Evolutionary conservation across 768 basidiomycete genomes (phyloP).

Genomic region (Dioszegia aurantiaca): DNA sequence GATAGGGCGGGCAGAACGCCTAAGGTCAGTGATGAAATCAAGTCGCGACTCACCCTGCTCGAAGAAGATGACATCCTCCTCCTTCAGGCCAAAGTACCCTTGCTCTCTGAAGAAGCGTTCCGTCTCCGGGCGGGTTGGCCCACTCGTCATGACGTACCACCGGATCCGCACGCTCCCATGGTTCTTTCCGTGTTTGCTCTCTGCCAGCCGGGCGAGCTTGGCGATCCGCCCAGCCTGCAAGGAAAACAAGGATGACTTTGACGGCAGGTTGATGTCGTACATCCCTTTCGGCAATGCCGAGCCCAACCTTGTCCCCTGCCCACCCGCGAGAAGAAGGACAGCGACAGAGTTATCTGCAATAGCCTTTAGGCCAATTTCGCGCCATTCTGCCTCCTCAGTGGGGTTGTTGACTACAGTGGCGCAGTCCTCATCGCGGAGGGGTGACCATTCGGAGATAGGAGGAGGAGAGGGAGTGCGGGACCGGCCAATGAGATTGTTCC

Average conservation of each 20-base stretch:
- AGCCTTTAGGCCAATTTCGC: conserved; percentile 72
- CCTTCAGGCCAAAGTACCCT: conserved; percentile 74
- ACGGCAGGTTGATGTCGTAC: conserved; percentile 93
- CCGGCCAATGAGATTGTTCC: conserved; percentile 26
- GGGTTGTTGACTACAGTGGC: conserved; percentile 60
- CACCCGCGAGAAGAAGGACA: conserved; percentile 97
- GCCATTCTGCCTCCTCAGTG: conserved; percentile 64
- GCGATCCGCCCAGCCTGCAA: conserved; percentile 95
- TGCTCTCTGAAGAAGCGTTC: conserved; percentile 77
- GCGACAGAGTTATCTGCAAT: conserved; percentile 79
- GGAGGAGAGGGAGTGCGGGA: conserved; percentile 34
- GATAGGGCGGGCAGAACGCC: conserved; percentile 93
- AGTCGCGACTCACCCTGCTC: conserved; percentile 79
- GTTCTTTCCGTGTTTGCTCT: conserved; percentile 53
- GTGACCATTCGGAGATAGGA: conserved; percentile 62
- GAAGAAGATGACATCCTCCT: conserved; percentile 83
- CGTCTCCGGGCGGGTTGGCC: conserved; percentile 84
- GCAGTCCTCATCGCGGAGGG: conserved; percentile 73
- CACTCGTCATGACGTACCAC: conserved; percentile 99
- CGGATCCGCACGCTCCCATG: conserved; percentile 69
- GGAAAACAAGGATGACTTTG: conserved; percentile 90
- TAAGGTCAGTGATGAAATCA: conserved; percentile 48
- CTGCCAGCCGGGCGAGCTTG: conserved; percentile 74
- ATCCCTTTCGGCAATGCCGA: conserved; percentile 92
- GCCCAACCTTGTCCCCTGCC: conserved; percentile 92